A percentile compares a stretch with the other conserved stretches of the same genome.
These are phyloP conservation scores for Obba rivulosa DNA, from an alignment of 768 basidiomycete species.

Conservation along the genomic window DNA sequence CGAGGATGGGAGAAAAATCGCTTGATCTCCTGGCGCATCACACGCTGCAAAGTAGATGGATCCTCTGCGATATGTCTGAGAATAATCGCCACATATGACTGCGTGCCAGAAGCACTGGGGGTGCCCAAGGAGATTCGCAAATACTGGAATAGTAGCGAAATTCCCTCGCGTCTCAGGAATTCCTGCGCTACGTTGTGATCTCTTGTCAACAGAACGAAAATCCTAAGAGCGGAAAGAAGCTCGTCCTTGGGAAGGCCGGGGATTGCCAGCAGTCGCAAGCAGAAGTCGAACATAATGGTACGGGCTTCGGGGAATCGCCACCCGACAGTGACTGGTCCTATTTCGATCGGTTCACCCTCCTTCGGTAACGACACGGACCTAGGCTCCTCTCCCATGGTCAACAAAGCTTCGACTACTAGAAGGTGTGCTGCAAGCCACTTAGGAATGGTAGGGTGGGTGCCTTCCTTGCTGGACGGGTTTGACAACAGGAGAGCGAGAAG, in stretches of 20 bases:
- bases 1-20: conserved; percentile 75
- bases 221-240: conserved; percentile 71
- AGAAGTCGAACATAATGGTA: conserved; percentile 67
- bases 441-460: conserved; percentile 55
- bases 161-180: conserved; percentile 65
- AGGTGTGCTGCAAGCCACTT: conserved; percentile 87
- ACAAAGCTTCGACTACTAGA: conserved; percentile 78
- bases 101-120: conserved; percentile 47
- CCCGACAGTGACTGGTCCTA: conserved; percentile 50
- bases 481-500: conserved; percentile 65
- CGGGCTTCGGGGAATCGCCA: conserved; percentile 60
- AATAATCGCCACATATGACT: conserved; percentile 81
- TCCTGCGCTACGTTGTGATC: conserved; percentile 58
- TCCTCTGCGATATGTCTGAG: conserved; percentile 93
- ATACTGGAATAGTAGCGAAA: conserved; percentile 59
- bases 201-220: conserved; percentile 81
- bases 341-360: conserved; percentile 57
- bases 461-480: conserved; percentile 42
- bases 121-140: conserved; percentile 56
- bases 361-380: conserved; percentile 58
- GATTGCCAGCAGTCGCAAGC: conserved; percentile 61
- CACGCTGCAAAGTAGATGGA: conserved; percentile 46
- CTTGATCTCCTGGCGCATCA: conserved; percentile 82
- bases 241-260: conserved; percentile 72
- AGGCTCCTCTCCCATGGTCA: conserved; percentile 73